Evolutionary conservation across 768 basidiomycete species (phyloP).

Genomic region (Amanita brunnescens): DNA sequence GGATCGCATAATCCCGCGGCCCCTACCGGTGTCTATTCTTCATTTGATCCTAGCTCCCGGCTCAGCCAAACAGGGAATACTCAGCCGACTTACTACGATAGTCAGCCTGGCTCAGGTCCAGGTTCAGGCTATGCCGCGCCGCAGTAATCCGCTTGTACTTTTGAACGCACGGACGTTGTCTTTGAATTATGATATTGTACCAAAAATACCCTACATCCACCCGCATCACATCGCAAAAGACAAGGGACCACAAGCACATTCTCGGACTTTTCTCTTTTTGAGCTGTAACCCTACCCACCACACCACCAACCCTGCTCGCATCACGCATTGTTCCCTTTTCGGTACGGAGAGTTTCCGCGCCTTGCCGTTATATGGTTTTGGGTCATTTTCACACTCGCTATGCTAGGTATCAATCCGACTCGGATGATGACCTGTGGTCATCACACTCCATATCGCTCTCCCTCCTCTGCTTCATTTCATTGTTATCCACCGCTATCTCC

Average conservation of each 20-base stretch:
- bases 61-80: conserved; percentile 16
- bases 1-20: conserved; percentile 22
- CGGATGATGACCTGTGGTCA: conserved; percentile 1
- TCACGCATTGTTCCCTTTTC: neutral
- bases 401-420: neutral
- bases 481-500: neutral
- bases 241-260: conserved; percentile 8
- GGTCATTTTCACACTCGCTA: neutral
- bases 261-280: conserved; percentile 4
- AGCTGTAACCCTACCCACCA: conserved; percentile 2
- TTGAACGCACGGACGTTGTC: conserved; percentile 4
- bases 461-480: conserved; percentile 1
- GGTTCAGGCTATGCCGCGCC: conserved; percentile 41
- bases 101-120: conserved; percentile 32
- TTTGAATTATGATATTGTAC: conserved; percentile 8
- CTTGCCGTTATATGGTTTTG: neutral
- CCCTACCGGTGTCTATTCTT: conserved; percentile 26
- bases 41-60: conserved; percentile 28
- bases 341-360: conserved; percentile 1
- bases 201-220: neutral
- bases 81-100: conserved; percentile 27
- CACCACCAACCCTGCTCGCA: conserved; percentile 8
- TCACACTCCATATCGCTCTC: conserved; percentile 1
- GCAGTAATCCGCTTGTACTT: conserved; percentile 19
- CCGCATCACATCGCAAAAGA: conserved; percentile 8